Evolutionary conservation across 2,329 filamentous ascomycete genomes (phyloP).

Genomic region (Metarhizium guizhouense): DNA sequence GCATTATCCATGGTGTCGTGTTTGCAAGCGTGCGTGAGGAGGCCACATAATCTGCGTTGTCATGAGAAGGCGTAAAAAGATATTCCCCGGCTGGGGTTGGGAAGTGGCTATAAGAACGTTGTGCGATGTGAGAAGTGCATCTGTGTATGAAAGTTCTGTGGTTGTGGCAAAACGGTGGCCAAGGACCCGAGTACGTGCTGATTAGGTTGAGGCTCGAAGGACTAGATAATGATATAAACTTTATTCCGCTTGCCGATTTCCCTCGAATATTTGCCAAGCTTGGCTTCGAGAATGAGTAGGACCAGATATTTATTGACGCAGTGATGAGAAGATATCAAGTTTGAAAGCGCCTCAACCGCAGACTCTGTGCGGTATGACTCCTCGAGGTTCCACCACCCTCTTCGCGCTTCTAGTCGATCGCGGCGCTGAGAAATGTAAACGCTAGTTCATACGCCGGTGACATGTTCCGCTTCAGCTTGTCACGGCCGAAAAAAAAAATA

Average conservation of each 20-base stretch:
- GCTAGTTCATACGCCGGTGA: not conserved
- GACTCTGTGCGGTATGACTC: not conserved
- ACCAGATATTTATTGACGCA: not conserved
- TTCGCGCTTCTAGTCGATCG: not conserved
- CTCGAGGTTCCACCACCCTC: not conserved
- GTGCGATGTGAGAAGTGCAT: not conserved
- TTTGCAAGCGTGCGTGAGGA: not conserved
- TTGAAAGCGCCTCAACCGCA: not conserved
- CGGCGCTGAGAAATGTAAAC: not conserved
- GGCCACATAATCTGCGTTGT: not conserved
- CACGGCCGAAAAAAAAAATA: too few species aligned
- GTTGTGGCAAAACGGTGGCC: not conserved
- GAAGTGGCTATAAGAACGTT: not conserved
- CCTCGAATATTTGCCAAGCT: too few species aligned
- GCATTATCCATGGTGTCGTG: conserved; percentile 27
- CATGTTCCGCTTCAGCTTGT: not conserved
- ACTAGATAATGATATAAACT: too few species aligned
- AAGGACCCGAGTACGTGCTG: too few species aligned
- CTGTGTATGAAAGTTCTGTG: not conserved
- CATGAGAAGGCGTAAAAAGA: not conserved
- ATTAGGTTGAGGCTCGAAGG: too few species aligned
- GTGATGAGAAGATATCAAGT: not conserved
- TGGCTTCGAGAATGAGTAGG: not conserved
- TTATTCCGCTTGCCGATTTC: too few species aligned
- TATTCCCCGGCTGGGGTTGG: not conserved